These are phyloP conservation scores for Calonectria fujianensis DNA, from an alignment of 2,329 filamentous ascomycete species.

Conservation along the genomic window DNA sequence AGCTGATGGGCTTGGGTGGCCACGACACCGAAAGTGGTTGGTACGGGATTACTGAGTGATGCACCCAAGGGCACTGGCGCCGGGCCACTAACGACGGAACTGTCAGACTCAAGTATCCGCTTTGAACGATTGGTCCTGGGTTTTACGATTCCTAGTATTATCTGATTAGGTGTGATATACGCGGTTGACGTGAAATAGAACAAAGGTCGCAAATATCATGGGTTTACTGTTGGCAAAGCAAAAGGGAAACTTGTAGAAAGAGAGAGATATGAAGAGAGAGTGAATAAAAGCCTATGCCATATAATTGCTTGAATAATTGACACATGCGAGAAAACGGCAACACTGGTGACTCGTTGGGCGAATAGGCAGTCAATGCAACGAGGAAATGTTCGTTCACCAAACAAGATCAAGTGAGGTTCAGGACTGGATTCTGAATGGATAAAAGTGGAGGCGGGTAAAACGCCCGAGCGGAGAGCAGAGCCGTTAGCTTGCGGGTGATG, in stretches of 20 bases:
- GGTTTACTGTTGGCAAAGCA: not conserved
- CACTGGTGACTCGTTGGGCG: not conserved
- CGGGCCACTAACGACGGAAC: not conserved
- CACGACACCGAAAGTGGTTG: not conserved
- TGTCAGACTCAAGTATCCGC: not conserved
- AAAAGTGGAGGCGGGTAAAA: constrained; percentile 39
- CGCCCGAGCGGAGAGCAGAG: constrained; percentile 19
- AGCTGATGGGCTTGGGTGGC: not conserved
- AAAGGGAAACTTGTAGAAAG: not conserved
- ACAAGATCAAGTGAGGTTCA: not conserved
- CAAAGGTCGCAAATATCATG: not conserved
- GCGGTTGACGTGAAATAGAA: not conserved
- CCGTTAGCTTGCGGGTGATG: not conserved
- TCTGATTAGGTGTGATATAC: not conserved
- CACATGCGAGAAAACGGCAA: not conserved
- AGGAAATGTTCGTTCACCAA: not conserved
- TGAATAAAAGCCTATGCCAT: not conserved
- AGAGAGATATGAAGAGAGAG: not conserved
- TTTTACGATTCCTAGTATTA: not conserved
- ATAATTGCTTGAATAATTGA: not conserved
- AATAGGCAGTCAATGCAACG: not conserved
- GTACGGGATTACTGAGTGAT: not conserved
- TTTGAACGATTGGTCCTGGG: not conserved
- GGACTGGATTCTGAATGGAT: not conserved
- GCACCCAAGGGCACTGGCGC: not conserved